Conservation (phyloP, 768 basidiomycete genomes). For the Collybia mongolica region DNA sequence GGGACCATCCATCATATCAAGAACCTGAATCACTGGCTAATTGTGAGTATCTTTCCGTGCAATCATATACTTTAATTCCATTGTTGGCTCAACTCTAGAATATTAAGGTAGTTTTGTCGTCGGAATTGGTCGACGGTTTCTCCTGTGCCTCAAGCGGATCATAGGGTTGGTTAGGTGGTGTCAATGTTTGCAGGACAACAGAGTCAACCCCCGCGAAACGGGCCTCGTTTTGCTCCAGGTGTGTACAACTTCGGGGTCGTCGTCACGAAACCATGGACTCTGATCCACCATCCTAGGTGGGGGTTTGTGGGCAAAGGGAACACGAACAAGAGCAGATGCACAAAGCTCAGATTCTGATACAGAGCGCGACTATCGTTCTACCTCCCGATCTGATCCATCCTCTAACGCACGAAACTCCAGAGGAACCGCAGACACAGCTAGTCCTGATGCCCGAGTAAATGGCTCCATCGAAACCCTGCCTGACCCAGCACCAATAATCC, state of each 20-base stretch:
- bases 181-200: conserved; percentile 14
- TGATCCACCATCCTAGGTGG: conserved; percentile 20
- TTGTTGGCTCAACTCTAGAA: no score
- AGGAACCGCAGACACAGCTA: conserved; percentile 18
- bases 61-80: no score
- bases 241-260: conserved; percentile 1
- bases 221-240: conserved; percentile 26
- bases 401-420: conserved; percentile 34
- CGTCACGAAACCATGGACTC: neutral
- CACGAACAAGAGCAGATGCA: conserved; percentile 17
- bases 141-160: neutral
- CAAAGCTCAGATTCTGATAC: conserved; percentile 53
- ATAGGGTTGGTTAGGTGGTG: neutral
- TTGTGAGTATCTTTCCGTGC: no score
- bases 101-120: no score
- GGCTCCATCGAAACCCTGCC: conserved; percentile 46
- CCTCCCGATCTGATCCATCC: conserved; percentile 49
- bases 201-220: conserved; percentile 16
- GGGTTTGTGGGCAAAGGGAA: conserved; percentile 28
- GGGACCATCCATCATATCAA: no score
- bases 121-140: neutral
- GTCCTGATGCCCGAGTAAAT: conserved; percentile 35
- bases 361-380: conserved; percentile 48
- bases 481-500: conserved; percentile 60
- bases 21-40: no score